A percentile compares a stretch with the other conserved stretches of the same genome.
Conservation (phyloP, 2,329 filamentous ascomycete species). For the Aureobasidium sp. region DNA sequence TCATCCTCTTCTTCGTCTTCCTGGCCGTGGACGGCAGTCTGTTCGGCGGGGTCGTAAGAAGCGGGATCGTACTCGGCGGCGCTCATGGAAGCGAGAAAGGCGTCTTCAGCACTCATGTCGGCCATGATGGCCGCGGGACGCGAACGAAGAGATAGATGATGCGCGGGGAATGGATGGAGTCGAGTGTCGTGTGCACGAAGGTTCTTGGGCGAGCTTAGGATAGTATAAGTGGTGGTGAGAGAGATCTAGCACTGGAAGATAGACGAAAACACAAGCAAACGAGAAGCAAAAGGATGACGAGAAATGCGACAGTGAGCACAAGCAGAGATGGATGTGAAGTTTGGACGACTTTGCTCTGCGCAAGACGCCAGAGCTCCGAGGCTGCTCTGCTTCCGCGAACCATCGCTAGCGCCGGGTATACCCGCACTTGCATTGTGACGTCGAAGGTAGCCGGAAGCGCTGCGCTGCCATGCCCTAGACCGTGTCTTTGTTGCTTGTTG, state of each 20-base stretch:
- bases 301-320: neutral
- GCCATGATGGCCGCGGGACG: neutral
- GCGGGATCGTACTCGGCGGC: conserved; percentile 27
- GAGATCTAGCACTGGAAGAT: neutral
- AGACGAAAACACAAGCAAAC: neutral
- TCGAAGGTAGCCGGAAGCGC: neutral
- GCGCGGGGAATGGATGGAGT: neutral
- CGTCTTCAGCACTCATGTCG: conserved; percentile 32
- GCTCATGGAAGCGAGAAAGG: conserved; percentile 33
- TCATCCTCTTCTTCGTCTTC: conserved; percentile 29
- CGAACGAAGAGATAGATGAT: neutral
- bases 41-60: conserved; percentile 32
- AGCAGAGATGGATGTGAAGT: neutral
- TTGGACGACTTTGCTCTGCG: neutral
- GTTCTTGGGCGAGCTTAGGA: neutral
- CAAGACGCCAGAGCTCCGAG: neutral
- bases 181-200: neutral
- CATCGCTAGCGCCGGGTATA: neutral
- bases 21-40: conserved; percentile 39
- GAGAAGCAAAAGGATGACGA: neutral
- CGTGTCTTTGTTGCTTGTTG: neutral
- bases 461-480: neutral
- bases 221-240: neutral
- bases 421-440: neutral
- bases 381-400: neutral